These are phyloP conservation scores for Dipodascopsis tothii DNA, from an alignment of 805 yeast genomes.

Conservation along the genomic window DNA sequence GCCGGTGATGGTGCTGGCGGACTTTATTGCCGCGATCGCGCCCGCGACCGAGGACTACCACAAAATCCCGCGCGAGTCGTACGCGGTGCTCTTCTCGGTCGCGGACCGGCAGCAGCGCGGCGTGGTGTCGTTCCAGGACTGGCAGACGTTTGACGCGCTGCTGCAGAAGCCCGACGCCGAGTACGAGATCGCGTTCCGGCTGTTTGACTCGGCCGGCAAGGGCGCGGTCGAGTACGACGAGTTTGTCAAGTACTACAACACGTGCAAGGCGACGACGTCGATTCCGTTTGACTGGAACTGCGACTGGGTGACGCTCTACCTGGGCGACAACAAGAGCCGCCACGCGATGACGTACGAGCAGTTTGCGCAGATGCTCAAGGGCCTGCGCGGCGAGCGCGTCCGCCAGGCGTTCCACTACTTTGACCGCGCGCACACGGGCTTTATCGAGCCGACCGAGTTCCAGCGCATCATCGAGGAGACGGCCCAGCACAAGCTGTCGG, in stretches of 20 bases:
- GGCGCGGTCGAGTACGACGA: conserved; percentile 36
- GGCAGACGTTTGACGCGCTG: conserved; percentile 59
- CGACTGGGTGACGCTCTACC: conserved; percentile 37
- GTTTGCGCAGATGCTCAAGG: conserved; percentile 41
- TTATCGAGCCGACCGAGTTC: conserved; percentile 36
- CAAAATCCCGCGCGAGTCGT: conserved; percentile 49
- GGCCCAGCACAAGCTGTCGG: conserved; percentile 38
- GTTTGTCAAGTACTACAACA: conserved; percentile 35
- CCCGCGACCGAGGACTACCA: conserved; percentile 43
- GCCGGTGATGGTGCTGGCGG: conserved; percentile 34
- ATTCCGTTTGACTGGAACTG: conserved; percentile 40
- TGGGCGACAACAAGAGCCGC: conserved; percentile 34
- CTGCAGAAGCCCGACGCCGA: conserved; percentile 51
- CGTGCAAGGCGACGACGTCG: conserved; percentile 31
- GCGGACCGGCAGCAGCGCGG: conserved; percentile 73
- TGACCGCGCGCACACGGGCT: conserved; percentile 34
- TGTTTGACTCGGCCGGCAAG: conserved; percentile 36
- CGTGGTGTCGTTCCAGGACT: conserved; percentile 58
- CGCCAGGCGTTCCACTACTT: conserved; percentile 38
- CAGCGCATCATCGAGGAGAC: conserved; percentile 34
- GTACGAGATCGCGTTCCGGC: conserved; percentile 42
- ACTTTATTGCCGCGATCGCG: conserved; percentile 40
- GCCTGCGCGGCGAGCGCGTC: conserved; percentile 41
- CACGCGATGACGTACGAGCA: conserved; percentile 36
- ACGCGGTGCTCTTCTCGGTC: conserved; percentile 67